Percentiles rank a stretch among this genome's conserved stretches.
phyloP scores from a whole-genome alignment of 208 protist species.

The Trypanosoma theileri region DNA sequence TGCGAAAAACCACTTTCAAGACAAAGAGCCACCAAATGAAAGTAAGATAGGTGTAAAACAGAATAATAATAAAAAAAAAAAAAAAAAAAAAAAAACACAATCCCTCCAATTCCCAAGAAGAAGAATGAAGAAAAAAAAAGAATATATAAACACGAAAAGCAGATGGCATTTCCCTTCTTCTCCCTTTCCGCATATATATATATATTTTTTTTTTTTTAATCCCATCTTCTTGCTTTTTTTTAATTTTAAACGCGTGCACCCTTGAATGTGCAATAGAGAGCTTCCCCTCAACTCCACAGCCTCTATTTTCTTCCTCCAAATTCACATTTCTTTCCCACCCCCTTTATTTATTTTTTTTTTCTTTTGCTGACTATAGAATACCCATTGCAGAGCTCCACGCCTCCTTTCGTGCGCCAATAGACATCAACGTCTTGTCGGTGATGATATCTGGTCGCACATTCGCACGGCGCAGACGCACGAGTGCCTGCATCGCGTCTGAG shows the following conservation, averaged over 20 bases:
- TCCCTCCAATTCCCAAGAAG: no score
- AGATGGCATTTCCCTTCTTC: conserved; percentile 3
- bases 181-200: not conserved
- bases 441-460: conserved; percentile 58
- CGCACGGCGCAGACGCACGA: conserved; percentile 52
- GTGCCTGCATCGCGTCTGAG: conserved; percentile 47
- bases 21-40: no score
- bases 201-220: not conserved
- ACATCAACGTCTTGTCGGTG: conserved; percentile 50
- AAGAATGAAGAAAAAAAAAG: no score
- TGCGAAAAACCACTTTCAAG: no score
- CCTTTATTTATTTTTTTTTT: not conserved
- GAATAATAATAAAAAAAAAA: no score
- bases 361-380: conserved; percentile 32
- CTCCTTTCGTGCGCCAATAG: conserved; percentile 38
- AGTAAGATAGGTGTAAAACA: no score
- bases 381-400: conserved; percentile 52
- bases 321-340: not conserved
- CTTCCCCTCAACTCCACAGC: not conserved
- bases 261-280: no score
- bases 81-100: no score
- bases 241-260: not conserved
- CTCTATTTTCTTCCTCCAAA: not conserved
- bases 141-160: not conserved
- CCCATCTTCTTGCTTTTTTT: not conserved